Conservation (phyloP, 2,329 filamentous ascomycete species). For the Drechslerella stenobrocha region DNA sequence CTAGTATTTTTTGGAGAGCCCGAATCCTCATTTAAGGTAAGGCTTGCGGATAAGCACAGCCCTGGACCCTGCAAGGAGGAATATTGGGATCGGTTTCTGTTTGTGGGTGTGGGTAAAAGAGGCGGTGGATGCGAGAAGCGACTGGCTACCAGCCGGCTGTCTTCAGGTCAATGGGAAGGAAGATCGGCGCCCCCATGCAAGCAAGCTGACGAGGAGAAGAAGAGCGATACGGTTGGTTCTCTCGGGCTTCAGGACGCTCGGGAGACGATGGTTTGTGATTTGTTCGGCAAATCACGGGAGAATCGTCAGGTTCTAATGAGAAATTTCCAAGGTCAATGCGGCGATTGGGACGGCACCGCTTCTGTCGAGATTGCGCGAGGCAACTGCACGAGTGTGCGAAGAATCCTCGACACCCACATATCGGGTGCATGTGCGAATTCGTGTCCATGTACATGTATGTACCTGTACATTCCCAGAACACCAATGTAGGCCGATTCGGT, state of each 20-base stretch:
- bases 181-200: constrained; percentile 47
- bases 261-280: not conserved
- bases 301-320: no score
- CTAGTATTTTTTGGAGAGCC: constrained; percentile 25
- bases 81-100: constrained; percentile 35
- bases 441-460: no score
- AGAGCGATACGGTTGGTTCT: constrained; percentile 21
- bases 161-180: constrained; percentile 15
- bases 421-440: constrained; percentile 14
- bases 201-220: not conserved
- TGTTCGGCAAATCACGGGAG: constrained; percentile 32
- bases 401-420: constrained; percentile 8
- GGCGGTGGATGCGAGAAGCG: constrained; percentile 28
- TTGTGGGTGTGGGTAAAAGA: constrained; percentile 36
- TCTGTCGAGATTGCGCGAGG: constrained; percentile 31
- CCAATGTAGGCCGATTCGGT: not conserved
- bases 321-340: constrained; percentile 45
- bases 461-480: constrained; percentile 13
- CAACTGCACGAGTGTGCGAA: not conserved
- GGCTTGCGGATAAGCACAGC: constrained; percentile 49
- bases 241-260: not conserved
- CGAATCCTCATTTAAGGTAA: constrained; percentile 49
- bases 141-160: constrained; percentile 34
- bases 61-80: constrained; percentile 48
- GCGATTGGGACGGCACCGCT: constrained; percentile 34